Conservation (phyloP, 495 filamentous ascomycete species). For the Tirmania nivea region DNA sequence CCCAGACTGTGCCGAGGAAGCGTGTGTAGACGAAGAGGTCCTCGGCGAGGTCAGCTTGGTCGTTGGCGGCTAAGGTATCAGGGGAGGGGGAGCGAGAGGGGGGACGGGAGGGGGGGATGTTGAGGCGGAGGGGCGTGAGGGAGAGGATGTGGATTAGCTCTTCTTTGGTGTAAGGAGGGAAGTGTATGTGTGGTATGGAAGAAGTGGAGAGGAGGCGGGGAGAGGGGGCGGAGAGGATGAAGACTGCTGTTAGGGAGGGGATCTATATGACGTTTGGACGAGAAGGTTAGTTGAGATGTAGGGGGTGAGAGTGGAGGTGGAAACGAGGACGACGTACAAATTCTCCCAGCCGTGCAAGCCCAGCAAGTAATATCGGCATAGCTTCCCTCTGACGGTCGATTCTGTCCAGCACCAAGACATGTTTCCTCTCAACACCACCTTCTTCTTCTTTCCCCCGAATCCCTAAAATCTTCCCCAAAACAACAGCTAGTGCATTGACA, state of each 20-base stretch:
- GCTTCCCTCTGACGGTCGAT: conserved; percentile 73
- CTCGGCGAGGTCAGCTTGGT: conserved; percentile 15
- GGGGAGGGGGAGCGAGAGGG: not conserved
- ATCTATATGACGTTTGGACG: conserved; percentile 12
- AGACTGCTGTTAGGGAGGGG: conserved; percentile 41
- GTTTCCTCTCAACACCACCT: conserved; percentile 14
- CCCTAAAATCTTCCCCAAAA: conserved; percentile 33
- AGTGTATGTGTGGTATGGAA: conserved; percentile 58
- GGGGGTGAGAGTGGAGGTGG: too few species aligned
- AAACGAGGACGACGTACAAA: conserved; percentile 4
- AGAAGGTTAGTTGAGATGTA: too few species aligned
- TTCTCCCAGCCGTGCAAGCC: conserved; percentile 56
- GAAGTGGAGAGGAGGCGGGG: conserved; percentile 48
- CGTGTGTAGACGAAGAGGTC: conserved; percentile 50
- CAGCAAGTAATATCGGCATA: conserved; percentile 59
- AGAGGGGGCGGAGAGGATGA: conserved; percentile 53
- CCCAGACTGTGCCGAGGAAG: conserved; percentile 53
- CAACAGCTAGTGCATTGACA: conserved; percentile 46
- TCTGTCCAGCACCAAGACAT: conserved; percentile 41
- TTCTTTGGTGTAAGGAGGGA: conserved; percentile 62
- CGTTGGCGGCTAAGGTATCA: not conserved
- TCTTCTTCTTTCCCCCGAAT: conserved; percentile 1
- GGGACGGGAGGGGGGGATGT: conserved; percentile 20
- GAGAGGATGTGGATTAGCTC: conserved; percentile 56
- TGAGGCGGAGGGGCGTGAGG: conserved; percentile 26